phyloP scores from a whole-genome alignment of 768 basidiomycete species.

The Kwoniella mangroviensis region DNA sequence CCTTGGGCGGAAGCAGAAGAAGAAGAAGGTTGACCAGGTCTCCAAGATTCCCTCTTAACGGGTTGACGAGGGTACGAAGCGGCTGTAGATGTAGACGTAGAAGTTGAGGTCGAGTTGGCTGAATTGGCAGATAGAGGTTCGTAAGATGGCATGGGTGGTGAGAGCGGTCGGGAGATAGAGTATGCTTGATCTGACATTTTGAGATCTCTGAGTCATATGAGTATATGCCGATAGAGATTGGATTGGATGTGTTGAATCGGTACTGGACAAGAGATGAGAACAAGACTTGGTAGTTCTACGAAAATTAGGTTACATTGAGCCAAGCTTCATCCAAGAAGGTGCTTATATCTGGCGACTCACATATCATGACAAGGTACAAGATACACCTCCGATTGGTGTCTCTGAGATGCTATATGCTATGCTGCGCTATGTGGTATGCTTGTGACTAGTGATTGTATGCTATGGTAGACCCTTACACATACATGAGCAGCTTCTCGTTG shows the following conservation, averaged over 20 bases:
- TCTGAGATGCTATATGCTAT: neutral
- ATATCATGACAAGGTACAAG: neutral
- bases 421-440: neutral
- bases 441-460: neutral
- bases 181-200: constrained; percentile 10
- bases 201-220: neutral
- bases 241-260: too few species aligned
- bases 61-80: constrained; percentile 2
- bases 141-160: constrained; percentile 23
- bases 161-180: constrained; percentile 13
- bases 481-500: neutral
- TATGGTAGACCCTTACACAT: neutral
- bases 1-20: constrained; percentile 5
- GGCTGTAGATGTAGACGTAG: neutral
- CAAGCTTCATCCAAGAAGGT: too few species aligned
- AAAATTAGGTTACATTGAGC: too few species aligned
- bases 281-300: too few species aligned
- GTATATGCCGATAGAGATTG: too few species aligned
- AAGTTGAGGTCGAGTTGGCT: neutral
- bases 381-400: neutral
- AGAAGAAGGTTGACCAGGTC: constrained; percentile 29
- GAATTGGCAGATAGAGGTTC: constrained; percentile 7
- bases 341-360: neutral
- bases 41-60: constrained; percentile 45
- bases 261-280: too few species aligned